Base-by-base conservation (phyloP, 192 early-diverging fungal genomes). In the Umbelopsis isabellina region DNA sequence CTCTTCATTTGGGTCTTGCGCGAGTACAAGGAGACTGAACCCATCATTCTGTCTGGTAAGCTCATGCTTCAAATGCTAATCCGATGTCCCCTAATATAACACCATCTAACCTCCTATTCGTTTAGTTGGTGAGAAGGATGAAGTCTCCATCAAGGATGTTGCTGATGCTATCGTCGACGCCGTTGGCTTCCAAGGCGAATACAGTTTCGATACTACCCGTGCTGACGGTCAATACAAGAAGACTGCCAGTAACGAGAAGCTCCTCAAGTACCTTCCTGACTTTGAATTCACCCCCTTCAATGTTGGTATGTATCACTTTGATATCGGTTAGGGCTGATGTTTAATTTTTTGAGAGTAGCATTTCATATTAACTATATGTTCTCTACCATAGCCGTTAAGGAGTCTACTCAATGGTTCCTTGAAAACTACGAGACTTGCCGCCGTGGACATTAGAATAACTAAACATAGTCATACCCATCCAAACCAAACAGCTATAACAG, bases 141-240 rank as follows among this genome's bases (percentile, higher is more conserved):
- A 94, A 72, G 84, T 94, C 22, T 89, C 86, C 44, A 94, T 94
- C 78, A 88, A 87, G 75, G 79, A 90, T 72, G 88, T 94, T 45
- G 91, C 91, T 50, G 88, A 91, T 68, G 75, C 81, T n/a, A 91
- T 94, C 69, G 91, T 91, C 37, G 78, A 84, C 21, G 85, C 87
- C 21, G 76, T 94, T 77, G 85, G 75, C 18, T 94, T 90, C 80
- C 65, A 81, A 66, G 91, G 91, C 1, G 78, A 83, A 25, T 84
- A 90, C 77, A 55, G 67, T 66, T 94, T 91, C 77, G 92, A 94
- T 82, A 85, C 85, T 46, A 81, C 83, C 33, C 86, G 86, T 73
- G 81, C 89, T 21, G 92, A 94, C 77, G 92, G 91, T 45, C 92
- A 94, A 76, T 91, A 79, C 72, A 94, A 93, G 77, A 94, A 93